A percentile compares a stretch with the other conserved stretches of the same genome.
phyloP scores from a whole-genome alignment of 164 flowering plant genomes.

The Vitis rupestris region DNA sequence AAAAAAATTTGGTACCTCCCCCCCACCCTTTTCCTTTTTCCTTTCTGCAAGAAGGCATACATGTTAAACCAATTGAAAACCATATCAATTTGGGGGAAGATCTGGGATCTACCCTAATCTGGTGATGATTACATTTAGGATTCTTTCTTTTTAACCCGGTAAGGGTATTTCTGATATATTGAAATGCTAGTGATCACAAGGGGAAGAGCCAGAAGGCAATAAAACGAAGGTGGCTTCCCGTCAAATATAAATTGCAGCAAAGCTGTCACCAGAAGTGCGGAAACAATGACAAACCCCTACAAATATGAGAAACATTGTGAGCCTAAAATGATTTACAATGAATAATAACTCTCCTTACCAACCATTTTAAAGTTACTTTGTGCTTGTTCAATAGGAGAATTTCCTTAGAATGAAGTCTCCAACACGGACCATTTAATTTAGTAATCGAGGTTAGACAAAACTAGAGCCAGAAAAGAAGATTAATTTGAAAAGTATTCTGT shows the following conservation, averaged over 20 bases:
- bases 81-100: background rate
- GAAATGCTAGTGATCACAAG: slow-evolving; percentile 83
- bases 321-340: background rate
- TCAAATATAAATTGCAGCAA: slow-evolving; percentile 88
- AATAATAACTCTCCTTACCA: too few species aligned
- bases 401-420: too few species aligned
- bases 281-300: slow-evolving; percentile 98
- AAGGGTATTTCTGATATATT: slow-evolving; percentile 88
- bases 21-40: background rate
- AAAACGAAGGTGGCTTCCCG: slow-evolving; percentile 86
- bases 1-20: background rate
- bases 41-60: background rate
- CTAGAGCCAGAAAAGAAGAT: too few species aligned
- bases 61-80: background rate
- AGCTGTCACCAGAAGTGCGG: slow-evolving; percentile 95
- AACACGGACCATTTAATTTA: too few species aligned
- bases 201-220: slow-evolving; percentile 79
- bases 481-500: too few species aligned
- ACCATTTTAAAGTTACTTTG: too few species aligned
- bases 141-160: slow-evolving; percentile 76
- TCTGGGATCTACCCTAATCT: background rate
- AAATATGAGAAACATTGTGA: slow-evolving; percentile 5
- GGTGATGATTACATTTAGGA: slow-evolving; percentile 16
- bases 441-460: too few species aligned
- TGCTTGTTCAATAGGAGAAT: too few species aligned